These are phyloP conservation scores for Corylus avellana DNA, from an alignment of 306 rosid genomes.

Conservation along the genomic window DNA sequence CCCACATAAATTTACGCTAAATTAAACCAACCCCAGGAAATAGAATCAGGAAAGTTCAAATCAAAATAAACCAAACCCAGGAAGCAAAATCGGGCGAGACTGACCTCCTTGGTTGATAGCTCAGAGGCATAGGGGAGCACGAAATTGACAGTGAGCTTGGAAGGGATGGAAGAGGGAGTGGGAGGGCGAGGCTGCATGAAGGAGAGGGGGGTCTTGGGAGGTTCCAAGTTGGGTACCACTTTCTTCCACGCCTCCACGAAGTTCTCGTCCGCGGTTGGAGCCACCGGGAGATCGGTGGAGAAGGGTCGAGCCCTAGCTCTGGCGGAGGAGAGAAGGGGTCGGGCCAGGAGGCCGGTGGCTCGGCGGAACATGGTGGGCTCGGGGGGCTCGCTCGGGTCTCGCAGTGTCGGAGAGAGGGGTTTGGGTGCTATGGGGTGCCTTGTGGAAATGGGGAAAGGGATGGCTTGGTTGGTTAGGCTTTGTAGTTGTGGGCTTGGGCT, in stretches of 20 bases:
- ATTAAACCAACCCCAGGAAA: neutral
- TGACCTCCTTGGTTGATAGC: slow-evolving; percentile 81
- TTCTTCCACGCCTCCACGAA: slow-evolving; percentile 80
- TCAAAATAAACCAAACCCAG: neutral
- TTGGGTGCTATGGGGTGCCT: neutral
- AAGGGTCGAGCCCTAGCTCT: slow-evolving; percentile 46
- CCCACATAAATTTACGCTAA: neutral
- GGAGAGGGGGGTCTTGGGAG: slow-evolving; percentile 73
- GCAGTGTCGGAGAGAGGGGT: slow-evolving; percentile 81
- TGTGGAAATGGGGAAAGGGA: neutral
- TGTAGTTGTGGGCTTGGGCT: neutral
- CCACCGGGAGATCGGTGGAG: slow-evolving; percentile 61
- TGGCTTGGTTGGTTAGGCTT: neutral
- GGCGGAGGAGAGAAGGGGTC: slow-evolving; percentile 26
- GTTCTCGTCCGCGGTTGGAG: slow-evolving; percentile 28
- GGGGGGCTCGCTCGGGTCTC: slow-evolving; percentile 81
- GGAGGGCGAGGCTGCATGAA: slow-evolving; percentile 80
- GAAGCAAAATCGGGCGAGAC: neutral
- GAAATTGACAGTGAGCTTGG: slow-evolving; percentile 90
- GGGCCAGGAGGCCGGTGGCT: slow-evolving; percentile 50
- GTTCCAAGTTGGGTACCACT: slow-evolving; percentile 59
- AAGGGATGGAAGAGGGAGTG: slow-evolving; percentile 63
- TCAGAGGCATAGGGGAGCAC: slow-evolving; percentile 89
- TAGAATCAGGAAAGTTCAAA: neutral
- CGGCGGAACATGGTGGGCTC: slow-evolving; percentile 71